Evolutionary conservation across 192 early-diverging fungal species (phyloP), one percentile per base, ranked within the genome.

Genomic region (Borealophlyctis nickersoniae): DNA sequence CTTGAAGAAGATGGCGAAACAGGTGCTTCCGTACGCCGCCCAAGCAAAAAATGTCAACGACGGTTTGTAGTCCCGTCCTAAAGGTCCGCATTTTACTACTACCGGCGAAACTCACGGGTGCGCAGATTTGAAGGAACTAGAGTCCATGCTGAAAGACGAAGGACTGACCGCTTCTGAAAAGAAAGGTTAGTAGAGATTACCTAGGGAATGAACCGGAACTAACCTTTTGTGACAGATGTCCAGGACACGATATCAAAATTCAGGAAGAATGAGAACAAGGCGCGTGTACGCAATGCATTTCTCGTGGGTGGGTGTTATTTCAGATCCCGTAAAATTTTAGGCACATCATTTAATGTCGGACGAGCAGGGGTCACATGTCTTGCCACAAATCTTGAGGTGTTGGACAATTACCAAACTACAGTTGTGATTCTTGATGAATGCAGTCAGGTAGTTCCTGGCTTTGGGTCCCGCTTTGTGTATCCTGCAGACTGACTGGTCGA

Each of bases 401-500:
- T 96, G 27, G 79, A 84, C 33, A 66, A 75, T 1, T 65, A 71
- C 7, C 35, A 67, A 2, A 83, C 86, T 58, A 83, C 89, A 0
- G 70, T 95, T 4, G 79, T 92, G 3, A 83, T 97, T 16, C 73
- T 97, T 14, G 94, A 97, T 65, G 94, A 96, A 67, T 86, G 86
- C 4, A 88, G 86, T 36, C 92, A 94, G 69, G 68, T 70, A 27
- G 23, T 22, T 61, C 16, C 58, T 48, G 22, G 22, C 32, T 48
- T 0, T 29, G 26, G 36, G n/a, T 57, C 19, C 53, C 11, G 23
- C 48, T 35, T 59, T 36, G 62, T 51, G 63, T 50, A 19, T 73
- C 30, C 26, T n/a, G n/a, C n/a, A n/a, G n/a, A n/a, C n/a, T n/a
- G n/a, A n/a, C n/a, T n/a, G n/a, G n/a, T n/a, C n/a, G n/a, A n/a